Base-by-base conservation (phyloP, 2,329 filamentous ascomycete species). In the Tolypocladium endophyticum region DNA sequence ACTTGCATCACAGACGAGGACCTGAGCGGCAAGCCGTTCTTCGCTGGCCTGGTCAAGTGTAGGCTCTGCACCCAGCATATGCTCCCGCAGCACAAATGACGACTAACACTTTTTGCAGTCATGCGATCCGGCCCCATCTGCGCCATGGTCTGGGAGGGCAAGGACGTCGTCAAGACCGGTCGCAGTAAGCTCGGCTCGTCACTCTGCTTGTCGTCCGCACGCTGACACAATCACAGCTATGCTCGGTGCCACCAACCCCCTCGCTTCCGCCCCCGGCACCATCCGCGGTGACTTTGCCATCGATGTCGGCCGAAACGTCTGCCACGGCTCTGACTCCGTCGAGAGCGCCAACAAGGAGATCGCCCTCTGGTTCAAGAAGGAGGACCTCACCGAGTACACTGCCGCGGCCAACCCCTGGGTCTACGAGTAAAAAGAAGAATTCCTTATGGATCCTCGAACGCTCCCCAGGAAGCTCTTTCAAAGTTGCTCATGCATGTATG, bases 341-440 rank as follows among this genome's bases (percentile, higher is more conserved):
- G 94, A 99, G 87, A 96, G 86, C 83, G 94, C 94, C 80, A 86
- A 97, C 89, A 97, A 97, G 90, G 94, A 99, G 85, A 99, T 99
- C 76, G 88, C 88, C 73, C 87, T 97, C 76, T 99, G 94, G 94
- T 99, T 99, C 89, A 87, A 89, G 80, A 82, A 89, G 69, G 87
- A 86, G 69, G 94, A 97, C 79, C 79, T 91, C 79, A 83, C 75
- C 80, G 97, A 89, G 86, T 93, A 94, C 85, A 81, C 82, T 69
- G 82, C 89, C 75, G 84, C 90, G 81, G 85, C 89, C 80, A 86
- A 89, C 56, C 56, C 35, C 83, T 97, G 94, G 94, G 83, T 97
- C 83, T 97, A 97, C 84, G 94, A 99, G 89, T 33, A 53, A 18
- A 35, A 53, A 35, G 30, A 9, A 30, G 23, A n/a, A 6, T 33